Conservation (phyloP, 1,139 yeast genomes). For the Yamadazyma trypodendri region DNA sequence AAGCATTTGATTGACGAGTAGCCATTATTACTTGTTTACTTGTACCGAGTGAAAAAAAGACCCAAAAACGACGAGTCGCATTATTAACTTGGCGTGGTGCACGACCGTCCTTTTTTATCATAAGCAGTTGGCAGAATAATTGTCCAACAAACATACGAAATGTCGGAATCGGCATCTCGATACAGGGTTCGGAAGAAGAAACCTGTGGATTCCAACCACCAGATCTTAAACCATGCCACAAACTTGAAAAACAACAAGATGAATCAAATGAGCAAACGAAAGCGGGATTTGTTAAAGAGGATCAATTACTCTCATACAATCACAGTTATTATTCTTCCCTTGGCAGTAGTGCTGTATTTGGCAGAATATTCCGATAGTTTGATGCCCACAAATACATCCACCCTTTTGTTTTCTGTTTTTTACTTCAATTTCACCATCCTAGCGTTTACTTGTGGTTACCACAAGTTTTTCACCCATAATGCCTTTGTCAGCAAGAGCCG, state of each 20-base stretch:
- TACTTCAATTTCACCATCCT: conserved; percentile 41
- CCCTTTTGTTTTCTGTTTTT: conserved; percentile 31
- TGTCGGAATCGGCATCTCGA: conserved; percentile 8
- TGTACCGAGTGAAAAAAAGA: conserved; percentile 3
- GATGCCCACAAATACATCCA: conserved; percentile 24
- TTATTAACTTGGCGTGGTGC: background rate
- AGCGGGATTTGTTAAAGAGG: conserved; percentile 32
- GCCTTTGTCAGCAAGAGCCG: conserved; percentile 42
- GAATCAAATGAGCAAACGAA: conserved; percentile 27
- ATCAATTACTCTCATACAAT: conserved; percentile 33
- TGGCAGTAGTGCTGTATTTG: conserved; percentile 24
- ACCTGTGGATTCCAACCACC: conserved; percentile 6
- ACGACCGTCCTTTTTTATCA: background rate
- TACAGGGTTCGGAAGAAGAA: conserved; percentile 16
- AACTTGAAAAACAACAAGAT: conserved; percentile 19
- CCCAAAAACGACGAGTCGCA: background rate
- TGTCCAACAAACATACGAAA: background rate
- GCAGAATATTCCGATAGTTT: conserved; percentile 17
- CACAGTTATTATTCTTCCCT: conserved; percentile 35
- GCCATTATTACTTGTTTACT: conserved; percentile 8
- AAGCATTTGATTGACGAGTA: conserved; percentile 13
- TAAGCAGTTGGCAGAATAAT: background rate
- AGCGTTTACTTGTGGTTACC: conserved; percentile 46
- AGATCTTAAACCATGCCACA: conserved; percentile 21
- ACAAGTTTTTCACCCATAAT: conserved; percentile 54